Percentiles rank a stretch among this genome's conserved stretches.
phyloP scores from a whole-genome alignment of 2,329 filamentous ascomycete species.

The Chaetomium olivaceum region DNA sequence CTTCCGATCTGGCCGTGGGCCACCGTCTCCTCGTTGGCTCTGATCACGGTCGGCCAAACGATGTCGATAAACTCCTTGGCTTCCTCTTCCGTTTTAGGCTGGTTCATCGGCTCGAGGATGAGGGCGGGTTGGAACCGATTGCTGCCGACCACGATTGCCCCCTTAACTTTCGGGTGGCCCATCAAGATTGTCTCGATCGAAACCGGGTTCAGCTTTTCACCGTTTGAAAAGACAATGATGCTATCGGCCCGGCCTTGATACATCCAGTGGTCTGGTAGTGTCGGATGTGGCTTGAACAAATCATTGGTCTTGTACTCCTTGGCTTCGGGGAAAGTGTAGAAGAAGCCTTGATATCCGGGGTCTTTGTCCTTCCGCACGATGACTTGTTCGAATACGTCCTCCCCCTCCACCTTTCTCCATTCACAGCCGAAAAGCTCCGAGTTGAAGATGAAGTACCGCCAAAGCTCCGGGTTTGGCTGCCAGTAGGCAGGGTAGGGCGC shows the following conservation, averaged over 20 bases:
- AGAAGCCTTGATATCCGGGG: slow-evolving; percentile 42
- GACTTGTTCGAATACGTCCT: slow-evolving; percentile 43
- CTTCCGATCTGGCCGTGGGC: slow-evolving; percentile 49
- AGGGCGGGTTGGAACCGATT: slow-evolving; percentile 50
- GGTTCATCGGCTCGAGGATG: slow-evolving; percentile 46
- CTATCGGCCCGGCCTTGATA: slow-evolving; percentile 44
- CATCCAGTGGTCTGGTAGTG: slow-evolving; percentile 41
- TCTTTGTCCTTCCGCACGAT: slow-evolving; percentile 42
- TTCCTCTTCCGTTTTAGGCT: slow-evolving; percentile 35
- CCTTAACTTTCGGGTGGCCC: slow-evolving; percentile 43
- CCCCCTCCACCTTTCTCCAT: slow-evolving; percentile 41
- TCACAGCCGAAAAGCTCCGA: slow-evolving; percentile 45
- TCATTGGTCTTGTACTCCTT: slow-evolving; percentile 49
- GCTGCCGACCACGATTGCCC: slow-evolving; percentile 49
- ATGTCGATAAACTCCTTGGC: slow-evolving; percentile 41
- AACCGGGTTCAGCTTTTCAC: slow-evolving; percentile 53
- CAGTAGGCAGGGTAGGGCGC: slow-evolving; percentile 40
- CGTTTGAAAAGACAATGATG: slow-evolving; percentile 52
- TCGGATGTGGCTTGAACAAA: slow-evolving; percentile 45
- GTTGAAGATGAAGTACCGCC: slow-evolving; percentile 48
- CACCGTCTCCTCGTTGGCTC: slow-evolving; percentile 46
- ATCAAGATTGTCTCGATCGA: slow-evolving; percentile 45
- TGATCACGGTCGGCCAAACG: slow-evolving; percentile 47
- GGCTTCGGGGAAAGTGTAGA: slow-evolving; percentile 44
- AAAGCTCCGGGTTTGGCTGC: slow-evolving; percentile 39